A percentile compares a stretch with the other conserved stretches of the same genome.
These are phyloP conservation scores for Cystofilobasidium ferigula DNA, from an alignment of 768 basidiomycete species.

Conservation along the genomic window DNA sequence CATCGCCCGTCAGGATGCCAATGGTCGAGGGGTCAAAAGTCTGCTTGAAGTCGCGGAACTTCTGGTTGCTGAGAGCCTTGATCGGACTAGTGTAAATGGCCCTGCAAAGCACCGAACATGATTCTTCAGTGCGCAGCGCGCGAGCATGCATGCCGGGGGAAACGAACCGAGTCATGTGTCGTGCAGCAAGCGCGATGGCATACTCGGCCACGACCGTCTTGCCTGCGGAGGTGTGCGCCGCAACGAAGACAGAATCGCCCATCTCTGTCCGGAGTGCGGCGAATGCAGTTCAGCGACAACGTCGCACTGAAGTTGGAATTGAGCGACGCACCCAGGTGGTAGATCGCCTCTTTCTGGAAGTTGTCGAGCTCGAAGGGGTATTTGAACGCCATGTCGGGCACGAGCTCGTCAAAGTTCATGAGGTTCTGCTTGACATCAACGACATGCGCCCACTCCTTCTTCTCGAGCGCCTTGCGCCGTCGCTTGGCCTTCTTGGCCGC, in stretches of 20 bases:
- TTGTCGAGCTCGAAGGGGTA: slow-evolving; percentile 99
- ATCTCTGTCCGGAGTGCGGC: slow-evolving; percentile 46
- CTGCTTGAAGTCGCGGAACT: slow-evolving; percentile 96
- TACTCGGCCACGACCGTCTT: slow-evolving; percentile 99
- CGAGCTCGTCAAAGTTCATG: slow-evolving; percentile 76
- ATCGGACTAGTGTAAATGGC: slow-evolving; percentile 99
- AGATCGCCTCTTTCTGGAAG: slow-evolving; percentile 97
- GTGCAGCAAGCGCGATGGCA: slow-evolving; percentile 88
- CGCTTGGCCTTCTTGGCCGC: slow-evolving; percentile 34
- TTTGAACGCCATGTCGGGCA: slow-evolving; percentile 95
- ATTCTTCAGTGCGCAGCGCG: neutral
- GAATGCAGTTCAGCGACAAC: neutral
- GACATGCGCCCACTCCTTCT: slow-evolving; percentile 96
- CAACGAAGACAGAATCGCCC: slow-evolving; percentile 98
- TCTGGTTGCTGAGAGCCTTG: slow-evolving; percentile 96
- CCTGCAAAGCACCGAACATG: slow-evolving; percentile 40
- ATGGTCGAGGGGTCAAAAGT: slow-evolving; percentile 84
- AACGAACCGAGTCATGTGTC: slow-evolving; percentile 92
- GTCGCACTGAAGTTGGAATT: neutral
- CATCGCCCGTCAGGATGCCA: slow-evolving; percentile 94
- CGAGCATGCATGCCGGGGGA: neutral
- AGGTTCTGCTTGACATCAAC: slow-evolving; percentile 86
- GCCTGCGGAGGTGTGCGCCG: slow-evolving; percentile 97
- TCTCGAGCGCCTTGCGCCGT: slow-evolving; percentile 44
- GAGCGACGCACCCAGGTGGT: slow-evolving; percentile 50